phyloP scores from a whole-genome alignment of 2,329 filamentous ascomycete genomes.

The Torrubiellomyces zombiae region DNA sequence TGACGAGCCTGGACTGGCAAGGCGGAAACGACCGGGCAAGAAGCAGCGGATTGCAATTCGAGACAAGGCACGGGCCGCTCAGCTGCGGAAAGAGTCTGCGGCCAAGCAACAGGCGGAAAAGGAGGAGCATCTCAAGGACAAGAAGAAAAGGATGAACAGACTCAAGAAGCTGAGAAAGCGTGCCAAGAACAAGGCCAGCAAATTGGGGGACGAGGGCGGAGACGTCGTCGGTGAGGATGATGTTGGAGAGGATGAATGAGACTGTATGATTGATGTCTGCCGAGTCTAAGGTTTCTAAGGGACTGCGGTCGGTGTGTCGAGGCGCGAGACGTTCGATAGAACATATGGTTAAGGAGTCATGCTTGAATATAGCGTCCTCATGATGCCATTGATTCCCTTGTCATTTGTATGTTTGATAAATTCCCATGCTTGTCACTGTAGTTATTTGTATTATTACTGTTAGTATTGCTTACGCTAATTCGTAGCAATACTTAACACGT shows the following conservation, averaged over 20 bases:
- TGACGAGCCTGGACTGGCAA: constrained; percentile 8
- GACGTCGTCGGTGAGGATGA: constrained; percentile 8
- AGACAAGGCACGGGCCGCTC: constrained; percentile 23
- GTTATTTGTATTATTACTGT: no score
- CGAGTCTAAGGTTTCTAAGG: no score
- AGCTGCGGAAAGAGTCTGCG: constrained; percentile 21
- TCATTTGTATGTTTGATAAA: no score
- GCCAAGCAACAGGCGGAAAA: constrained; percentile 27
- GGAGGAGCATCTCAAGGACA: constrained; percentile 39
- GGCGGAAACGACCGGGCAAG: constrained; percentile 36
- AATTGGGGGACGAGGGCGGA: constrained; percentile 4
- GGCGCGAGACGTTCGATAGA: no score
- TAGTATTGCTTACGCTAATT: no score
- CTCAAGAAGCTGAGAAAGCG: constrained; percentile 42
- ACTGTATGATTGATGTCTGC: no score
- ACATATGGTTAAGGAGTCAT: no score
- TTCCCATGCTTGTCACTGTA: no score
- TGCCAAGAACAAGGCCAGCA: constrained; percentile 31
- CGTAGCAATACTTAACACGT: no score
- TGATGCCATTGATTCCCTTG: no score
- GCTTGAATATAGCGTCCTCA: no score
- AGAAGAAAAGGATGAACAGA: constrained; percentile 45
- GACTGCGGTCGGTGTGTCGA: no score
- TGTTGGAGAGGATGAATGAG: constrained; percentile 5
- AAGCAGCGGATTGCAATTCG: constrained; percentile 37